A percentile compares a stretch with the other conserved stretches of the same genome.
phyloP scores from a whole-genome alignment of 139 green algal genomes.

The Coccomyxa sp. region DNA sequence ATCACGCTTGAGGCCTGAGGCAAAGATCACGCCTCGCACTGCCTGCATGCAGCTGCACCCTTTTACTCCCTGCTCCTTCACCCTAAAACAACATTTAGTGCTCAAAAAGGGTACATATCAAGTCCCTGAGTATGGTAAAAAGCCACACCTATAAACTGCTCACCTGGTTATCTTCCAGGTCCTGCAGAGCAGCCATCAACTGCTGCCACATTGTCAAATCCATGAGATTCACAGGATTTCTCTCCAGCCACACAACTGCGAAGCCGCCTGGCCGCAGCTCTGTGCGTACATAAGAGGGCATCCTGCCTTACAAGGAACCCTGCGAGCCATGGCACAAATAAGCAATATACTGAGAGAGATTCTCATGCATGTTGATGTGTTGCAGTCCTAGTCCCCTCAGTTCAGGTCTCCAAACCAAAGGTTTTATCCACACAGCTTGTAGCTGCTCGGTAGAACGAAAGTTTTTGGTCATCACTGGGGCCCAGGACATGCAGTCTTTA shows the following conservation, averaged over 20 bases:
- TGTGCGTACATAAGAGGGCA: slow-evolving; percentile 1
- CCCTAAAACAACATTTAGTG: background rate
- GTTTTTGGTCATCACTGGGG: slow-evolving; percentile 41
- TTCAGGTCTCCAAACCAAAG: slow-evolving; percentile 49
- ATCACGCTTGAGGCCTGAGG: slow-evolving; percentile 55
- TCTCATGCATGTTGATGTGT: background rate
- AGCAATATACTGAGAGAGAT: background rate
- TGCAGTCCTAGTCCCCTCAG: slow-evolving; percentile 22
- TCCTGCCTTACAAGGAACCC: background rate
- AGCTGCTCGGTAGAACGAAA: slow-evolving; percentile 53
- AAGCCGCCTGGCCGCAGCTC: slow-evolving; percentile 18
- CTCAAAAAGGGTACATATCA: background rate
- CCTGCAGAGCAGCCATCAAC: slow-evolving; percentile 42
- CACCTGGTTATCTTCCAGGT: slow-evolving; percentile 45
- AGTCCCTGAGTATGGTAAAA: no score
- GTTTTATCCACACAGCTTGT: slow-evolving; percentile 24
- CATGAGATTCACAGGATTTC: slow-evolving; percentile 71
- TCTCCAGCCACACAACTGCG: slow-evolving; percentile 42
- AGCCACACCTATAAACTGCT: background rate
- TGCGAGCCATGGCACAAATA: background rate
- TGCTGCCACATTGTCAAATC: slow-evolving; percentile 53
- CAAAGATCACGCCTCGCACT: slow-evolving; percentile 62
- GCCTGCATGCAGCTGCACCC: background rate
- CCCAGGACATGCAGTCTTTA: background rate
- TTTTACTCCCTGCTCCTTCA: background rate